These are phyloP conservation scores for Rhodotorula toruloides DNA, from an alignment of 768 basidiomycete genomes.

Conservation along the genomic window DNA sequence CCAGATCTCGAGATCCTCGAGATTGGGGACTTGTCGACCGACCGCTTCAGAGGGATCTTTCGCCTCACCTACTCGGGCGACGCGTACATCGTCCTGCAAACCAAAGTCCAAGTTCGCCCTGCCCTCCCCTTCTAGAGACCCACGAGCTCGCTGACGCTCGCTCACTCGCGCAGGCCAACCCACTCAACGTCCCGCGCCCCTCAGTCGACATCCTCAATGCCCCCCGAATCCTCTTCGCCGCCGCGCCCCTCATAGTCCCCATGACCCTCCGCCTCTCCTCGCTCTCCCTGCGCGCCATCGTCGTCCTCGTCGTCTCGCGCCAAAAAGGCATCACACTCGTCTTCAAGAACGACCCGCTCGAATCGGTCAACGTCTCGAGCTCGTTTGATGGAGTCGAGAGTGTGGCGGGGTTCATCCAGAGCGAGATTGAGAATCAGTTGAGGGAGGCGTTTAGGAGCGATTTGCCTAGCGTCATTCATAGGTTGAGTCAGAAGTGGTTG, in stretches of 20 bases:
- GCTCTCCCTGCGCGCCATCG: constrained; percentile 87
- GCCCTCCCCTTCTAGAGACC: too few species aligned
- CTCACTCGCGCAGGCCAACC: constrained; percentile 68
- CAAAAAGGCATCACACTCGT: constrained; percentile 98
- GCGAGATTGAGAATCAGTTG: constrained; percentile 92
- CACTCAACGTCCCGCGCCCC: constrained; percentile 83
- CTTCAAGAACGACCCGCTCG: constrained; percentile 98
- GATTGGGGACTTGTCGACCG: constrained; percentile 90
- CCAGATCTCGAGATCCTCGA: constrained; percentile 95
- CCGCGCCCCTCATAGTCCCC: constrained; percentile 90
- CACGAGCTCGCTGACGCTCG: neutral
- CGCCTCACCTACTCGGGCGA: constrained; percentile 90
- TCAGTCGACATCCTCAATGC: constrained; percentile 81
- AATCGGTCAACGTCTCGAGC: constrained; percentile 94
- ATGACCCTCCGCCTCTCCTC: constrained; percentile 97
- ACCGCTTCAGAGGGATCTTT: constrained; percentile 96
- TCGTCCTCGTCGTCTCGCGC: constrained; percentile 93
- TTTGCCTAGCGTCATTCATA: constrained; percentile 91
- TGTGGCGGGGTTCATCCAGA: constrained; percentile 94
- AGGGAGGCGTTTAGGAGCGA: constrained; percentile 98
- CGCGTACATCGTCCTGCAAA: constrained; percentile 76
- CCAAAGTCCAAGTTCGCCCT: constrained; percentile 73
- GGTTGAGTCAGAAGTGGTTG: constrained; percentile 92
- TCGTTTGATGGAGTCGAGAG: constrained; percentile 98
- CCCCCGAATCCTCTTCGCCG: constrained; percentile 84